Percentiles rank a stretch among this genome's conserved stretches.
phyloP scores from a whole-genome alignment of 2,329 filamentous ascomycete genomes.

The Purpureocillium lavendulum region DNA sequence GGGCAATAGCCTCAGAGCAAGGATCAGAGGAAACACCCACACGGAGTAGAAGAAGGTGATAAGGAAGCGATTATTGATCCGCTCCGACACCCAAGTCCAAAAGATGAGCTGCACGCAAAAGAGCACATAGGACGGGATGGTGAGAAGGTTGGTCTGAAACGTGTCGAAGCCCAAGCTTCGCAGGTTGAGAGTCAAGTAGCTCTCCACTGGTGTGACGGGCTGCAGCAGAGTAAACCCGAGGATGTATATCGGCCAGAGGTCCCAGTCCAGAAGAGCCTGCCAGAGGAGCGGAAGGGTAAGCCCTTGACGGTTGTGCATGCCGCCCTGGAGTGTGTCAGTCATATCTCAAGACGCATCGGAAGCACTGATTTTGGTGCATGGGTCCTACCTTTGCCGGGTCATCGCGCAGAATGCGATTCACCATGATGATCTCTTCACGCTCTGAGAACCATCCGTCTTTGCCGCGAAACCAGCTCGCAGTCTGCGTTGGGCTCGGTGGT shows the following conservation, averaged over 20 bases:
- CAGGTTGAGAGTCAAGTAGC: constrained; percentile 46
- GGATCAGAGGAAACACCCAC: constrained; percentile 45
- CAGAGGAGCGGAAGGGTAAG: constrained; percentile 39
- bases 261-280: constrained; percentile 42
- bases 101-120: constrained; percentile 30
- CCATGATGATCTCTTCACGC: constrained; percentile 44
- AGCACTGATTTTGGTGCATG: too few species aligned
- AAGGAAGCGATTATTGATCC: constrained; percentile 27
- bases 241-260: constrained; percentile 46
- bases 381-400: constrained; percentile 36
- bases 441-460: constrained; percentile 48
- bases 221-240: constrained; percentile 40
- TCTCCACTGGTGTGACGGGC: constrained; percentile 33
- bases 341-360: too few species aligned
- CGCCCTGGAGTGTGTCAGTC: constrained; percentile 7
- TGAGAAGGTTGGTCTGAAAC: constrained; percentile 41
- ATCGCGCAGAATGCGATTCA: constrained; percentile 48
- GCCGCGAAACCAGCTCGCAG: constrained; percentile 24
- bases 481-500: constrained; percentile 41
- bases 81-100: constrained; percentile 35
- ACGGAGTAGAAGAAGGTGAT: constrained; percentile 36
- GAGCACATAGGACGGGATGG: constrained; percentile 37
- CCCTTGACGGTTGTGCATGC: constrained; percentile 50
- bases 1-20: constrained; percentile 31
- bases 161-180: constrained; percentile 40